Conservation (phyloP, 169 alveolate genomes). For the Cryptosporidium ryanae region DNA sequence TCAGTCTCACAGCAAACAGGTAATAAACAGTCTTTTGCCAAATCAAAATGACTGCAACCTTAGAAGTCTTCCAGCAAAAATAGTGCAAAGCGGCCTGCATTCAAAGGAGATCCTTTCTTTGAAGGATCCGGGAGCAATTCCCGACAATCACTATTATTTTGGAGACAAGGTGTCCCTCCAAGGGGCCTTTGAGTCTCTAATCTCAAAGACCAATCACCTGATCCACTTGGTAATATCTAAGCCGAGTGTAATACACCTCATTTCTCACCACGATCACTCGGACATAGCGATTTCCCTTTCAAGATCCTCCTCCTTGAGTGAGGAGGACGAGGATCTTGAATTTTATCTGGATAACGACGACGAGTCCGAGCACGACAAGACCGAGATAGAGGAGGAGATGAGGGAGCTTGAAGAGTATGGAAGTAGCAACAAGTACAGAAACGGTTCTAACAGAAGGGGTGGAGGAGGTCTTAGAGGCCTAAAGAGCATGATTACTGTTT, state of each 20-base stretch:
- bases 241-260: constrained; percentile 38
- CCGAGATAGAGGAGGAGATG: too few species aligned
- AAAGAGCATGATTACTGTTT: not conserved
- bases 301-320: constrained; percentile 5
- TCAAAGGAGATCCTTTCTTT: constrained; percentile 5
- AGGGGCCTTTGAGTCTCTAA: constrained; percentile 28
- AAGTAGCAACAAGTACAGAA: too few species aligned
- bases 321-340: constrained; percentile 55
- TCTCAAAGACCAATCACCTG: constrained; percentile 14
- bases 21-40: not conserved
- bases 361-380: constrained; percentile 2
- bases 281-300: constrained; percentile 50
- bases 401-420: too few species aligned
- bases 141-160: constrained; percentile 8
- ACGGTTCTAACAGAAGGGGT: too few species aligned
- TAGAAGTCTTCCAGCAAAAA: not conserved
- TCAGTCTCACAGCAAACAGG: constrained; percentile 14
- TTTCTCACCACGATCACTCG: constrained; percentile 64
- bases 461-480: too few species aligned
- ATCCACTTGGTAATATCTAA: constrained; percentile 20
- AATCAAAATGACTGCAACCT: constrained; percentile 36
- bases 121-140: constrained; percentile 22
- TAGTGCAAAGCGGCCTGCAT: constrained; percentile 41
- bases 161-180: not conserved
- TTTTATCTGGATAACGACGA: constrained; percentile 14